phyloP scores from a whole-genome alignment of 345 rosid genomes.

The Pistacia integerrima region DNA sequence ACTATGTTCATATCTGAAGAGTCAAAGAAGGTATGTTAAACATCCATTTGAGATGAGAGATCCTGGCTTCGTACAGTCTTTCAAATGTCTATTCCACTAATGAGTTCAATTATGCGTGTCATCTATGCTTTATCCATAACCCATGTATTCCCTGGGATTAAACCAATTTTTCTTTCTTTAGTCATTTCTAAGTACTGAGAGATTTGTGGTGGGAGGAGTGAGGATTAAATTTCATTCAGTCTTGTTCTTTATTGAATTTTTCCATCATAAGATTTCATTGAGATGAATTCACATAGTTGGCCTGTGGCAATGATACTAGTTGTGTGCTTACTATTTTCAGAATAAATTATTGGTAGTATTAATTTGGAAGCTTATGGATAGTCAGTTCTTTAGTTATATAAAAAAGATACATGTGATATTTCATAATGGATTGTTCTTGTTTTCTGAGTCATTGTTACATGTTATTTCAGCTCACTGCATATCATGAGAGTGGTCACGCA shows the following conservation, averaged over 20 bases:
- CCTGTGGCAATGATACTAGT: neutral
- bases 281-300: neutral
- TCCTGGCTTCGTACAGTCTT: neutral
- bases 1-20: constrained; percentile 97
- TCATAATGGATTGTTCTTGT: neutral
- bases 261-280: neutral
- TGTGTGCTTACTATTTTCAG: neutral
- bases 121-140: neutral
- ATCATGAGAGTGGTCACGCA: constrained; percentile 99
- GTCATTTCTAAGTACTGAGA: neutral
- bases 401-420: neutral
- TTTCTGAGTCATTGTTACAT: constrained; percentile 13
- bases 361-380: neutral
- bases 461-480: constrained; percentile 81
- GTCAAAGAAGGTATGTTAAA: constrained; percentile 77
- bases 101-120: neutral
- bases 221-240: neutral
- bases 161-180: neutral
- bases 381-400: neutral
- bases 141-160: no score
- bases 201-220: neutral
- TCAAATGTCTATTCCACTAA: neutral
- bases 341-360: neutral
- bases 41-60: neutral
- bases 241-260: neutral